Conservation (phyloP, 2,329 filamentous ascomycete species). For the Fusarium gaditjirri region DNA sequence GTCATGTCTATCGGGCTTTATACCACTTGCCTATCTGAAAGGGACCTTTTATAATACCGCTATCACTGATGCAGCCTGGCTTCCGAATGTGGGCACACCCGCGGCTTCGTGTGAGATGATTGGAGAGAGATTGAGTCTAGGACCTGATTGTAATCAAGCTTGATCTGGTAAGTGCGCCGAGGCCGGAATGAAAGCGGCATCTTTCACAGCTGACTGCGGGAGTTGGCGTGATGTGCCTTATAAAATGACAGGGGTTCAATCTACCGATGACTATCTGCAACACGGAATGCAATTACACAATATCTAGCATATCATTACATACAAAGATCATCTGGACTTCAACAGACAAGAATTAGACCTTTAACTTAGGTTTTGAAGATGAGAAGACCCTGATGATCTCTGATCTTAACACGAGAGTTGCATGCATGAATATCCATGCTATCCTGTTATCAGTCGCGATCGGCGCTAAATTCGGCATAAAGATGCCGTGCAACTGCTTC, state of each 20-base stretch:
- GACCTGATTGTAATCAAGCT: not conserved
- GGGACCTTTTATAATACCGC: conserved; percentile 12
- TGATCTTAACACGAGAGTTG: not conserved
- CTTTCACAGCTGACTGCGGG: not conserved
- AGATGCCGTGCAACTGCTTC: conserved; percentile 5
- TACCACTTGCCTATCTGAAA: conserved; percentile 28
- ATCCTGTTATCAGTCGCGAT: not conserved
- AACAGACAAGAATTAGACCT: not conserved
- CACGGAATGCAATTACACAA: accelerated
- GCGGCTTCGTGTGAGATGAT: not conserved
- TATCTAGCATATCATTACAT: not conserved
- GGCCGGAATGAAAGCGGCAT: not conserved
- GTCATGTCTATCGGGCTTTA: not conserved
- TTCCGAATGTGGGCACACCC: not conserved
- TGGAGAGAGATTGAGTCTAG: not conserved
- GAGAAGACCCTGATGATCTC: not conserved
- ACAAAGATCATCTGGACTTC: accelerated
- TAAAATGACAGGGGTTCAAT: not conserved
- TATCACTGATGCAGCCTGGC: not conserved
- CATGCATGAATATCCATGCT: not conserved
- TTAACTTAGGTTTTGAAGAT: not conserved
- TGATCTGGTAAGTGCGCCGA: not conserved
- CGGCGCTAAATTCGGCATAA: conserved; percentile 1
- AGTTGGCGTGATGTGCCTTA: not conserved
- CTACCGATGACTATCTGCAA: too few relatives aligned